Conservation (phyloP, 1,284 basidiomycete species). For the Megacollybia platyphylla region DNA sequence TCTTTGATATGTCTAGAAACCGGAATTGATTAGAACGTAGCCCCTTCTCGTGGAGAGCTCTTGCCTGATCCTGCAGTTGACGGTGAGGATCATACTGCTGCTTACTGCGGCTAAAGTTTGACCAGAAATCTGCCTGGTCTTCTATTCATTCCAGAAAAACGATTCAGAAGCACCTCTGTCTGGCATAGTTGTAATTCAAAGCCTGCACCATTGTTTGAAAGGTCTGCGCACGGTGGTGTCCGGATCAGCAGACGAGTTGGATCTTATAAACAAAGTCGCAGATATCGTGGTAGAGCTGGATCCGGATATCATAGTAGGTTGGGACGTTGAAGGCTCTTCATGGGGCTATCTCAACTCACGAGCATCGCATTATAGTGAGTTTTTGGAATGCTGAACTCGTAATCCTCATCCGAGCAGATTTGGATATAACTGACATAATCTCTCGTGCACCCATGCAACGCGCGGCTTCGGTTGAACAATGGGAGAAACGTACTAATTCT, state of each 20-base stretch:
- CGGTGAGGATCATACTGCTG: constrained; percentile 10
- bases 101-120: not conserved
- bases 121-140: constrained; percentile 39
- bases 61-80: constrained; percentile 68
- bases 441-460: constrained; percentile 47
- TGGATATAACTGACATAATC: constrained; percentile 56
- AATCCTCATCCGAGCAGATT: constrained; percentile 28
- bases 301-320: constrained; percentile 87
- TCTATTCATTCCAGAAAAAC: constrained; percentile 56
- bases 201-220: constrained; percentile 21
- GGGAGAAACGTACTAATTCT: constrained; percentile 68
- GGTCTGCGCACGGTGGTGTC: constrained; percentile 32
- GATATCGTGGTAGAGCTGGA: constrained; percentile 73
- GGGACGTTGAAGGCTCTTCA: constrained; percentile 80
- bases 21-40: constrained; percentile 20
- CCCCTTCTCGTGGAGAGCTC: constrained; percentile 46
- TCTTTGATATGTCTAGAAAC: not conserved
- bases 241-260: constrained; percentile 63
- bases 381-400: not conserved
- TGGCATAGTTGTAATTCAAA: constrained; percentile 50
- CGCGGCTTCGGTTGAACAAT: constrained; percentile 43
- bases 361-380: constrained; percentile 48
- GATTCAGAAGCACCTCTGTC: constrained; percentile 27
- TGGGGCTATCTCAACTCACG: constrained; percentile 88
- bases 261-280: constrained; percentile 70